Evolutionary conservation across 331 rosid species (phyloP), one percentile per base, ranked within the genome.

Genomic region (Telfairia occidentalis): DNA sequence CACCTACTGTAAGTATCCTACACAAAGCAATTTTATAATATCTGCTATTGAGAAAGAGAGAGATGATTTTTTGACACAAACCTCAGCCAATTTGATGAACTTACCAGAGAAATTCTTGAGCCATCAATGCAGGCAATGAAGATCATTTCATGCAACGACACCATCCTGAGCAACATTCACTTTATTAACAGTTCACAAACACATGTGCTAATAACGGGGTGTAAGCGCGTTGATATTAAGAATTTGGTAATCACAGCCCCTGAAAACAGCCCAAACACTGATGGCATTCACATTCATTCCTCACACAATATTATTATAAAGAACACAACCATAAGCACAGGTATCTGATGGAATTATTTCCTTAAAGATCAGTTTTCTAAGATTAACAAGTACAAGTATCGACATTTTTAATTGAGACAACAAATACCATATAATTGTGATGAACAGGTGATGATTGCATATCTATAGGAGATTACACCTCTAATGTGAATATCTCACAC

Each of bases 1-100:
- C 88, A 7, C 85, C 85, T 73, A 84, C 85, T 2, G 88, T 84
- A 77, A 77, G 85, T 75, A 42, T 28, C 52, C 32, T 52, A n/a
- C 35, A 12, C 64, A 57, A 57, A 26, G 9, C 2, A 12, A 26
- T 26, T 26, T 11, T 11, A 11, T 28, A 19, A n/a, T 11, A 57
- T 5, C n/a, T 45, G 9, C 42, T 57, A 5, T 1, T 15, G 57
- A 73, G 28, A 73, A 5, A 57, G 3, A 38, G 19, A 24, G 11
- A 48, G 40, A 53, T 19, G 60, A 10, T 54, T 23, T 54, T 5
- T 21, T 54, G 15, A 55, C 10, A 11, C 18, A 55, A 24, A 55
- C 63, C 63, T 54, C 63, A 4, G 24, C 7, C 63, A 26, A 49
- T 52, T 73, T 7, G 42, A 42, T 53, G 19, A 50, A 21, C 2